These are phyloP conservation scores for Esteya vermicola DNA, from an alignment of 2,329 filamentous ascomycete genomes.

Conservation along the genomic window DNA sequence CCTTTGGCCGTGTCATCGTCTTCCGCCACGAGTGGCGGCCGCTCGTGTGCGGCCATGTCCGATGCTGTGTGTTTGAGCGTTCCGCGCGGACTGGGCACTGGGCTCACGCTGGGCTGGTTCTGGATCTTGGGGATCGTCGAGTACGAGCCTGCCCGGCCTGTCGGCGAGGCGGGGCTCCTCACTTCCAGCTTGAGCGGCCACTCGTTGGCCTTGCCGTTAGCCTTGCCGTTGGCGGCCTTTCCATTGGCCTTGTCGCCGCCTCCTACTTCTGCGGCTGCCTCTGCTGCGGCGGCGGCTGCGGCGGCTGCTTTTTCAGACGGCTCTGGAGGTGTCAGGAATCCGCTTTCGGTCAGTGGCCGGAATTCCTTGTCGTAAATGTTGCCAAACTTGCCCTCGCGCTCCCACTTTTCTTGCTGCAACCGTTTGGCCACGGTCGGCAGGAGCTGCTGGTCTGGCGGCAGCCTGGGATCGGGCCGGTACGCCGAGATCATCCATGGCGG, in stretches of 20 bases:
- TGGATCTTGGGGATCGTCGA: conserved; percentile 50
- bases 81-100: conserved; percentile 30
- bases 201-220: conserved; percentile 16
- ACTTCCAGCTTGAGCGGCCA: conserved; percentile 44
- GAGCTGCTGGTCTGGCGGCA: conserved; percentile 90
- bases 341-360: conserved; percentile 61
- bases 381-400: conserved; percentile 76
- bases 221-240: not conserved
- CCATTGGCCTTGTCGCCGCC: not conserved
- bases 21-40: conserved; percentile 32
- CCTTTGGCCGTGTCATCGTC: conserved; percentile 36
- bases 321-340: conserved; percentile 31
- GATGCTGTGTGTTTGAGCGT: conserved; percentile 26
- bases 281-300: conserved; percentile 6
- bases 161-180: conserved; percentile 32
- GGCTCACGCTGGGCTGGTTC: conserved; percentile 25
- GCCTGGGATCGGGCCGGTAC: conserved; percentile 86
- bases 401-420: conserved; percentile 90
- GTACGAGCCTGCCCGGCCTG: conserved; percentile 35
- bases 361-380: conserved; percentile 80
- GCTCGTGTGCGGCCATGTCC: conserved; percentile 25
- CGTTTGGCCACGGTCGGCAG: conserved; percentile 85
- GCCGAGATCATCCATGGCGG: conserved; percentile 90
- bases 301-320: conserved; percentile 13
- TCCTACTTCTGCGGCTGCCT: not conserved